These are phyloP conservation scores for Zelopaecilomyces penicillatus DNA, from an alignment of 2,329 filamentous ascomycete genomes.

Conservation along the genomic window DNA sequence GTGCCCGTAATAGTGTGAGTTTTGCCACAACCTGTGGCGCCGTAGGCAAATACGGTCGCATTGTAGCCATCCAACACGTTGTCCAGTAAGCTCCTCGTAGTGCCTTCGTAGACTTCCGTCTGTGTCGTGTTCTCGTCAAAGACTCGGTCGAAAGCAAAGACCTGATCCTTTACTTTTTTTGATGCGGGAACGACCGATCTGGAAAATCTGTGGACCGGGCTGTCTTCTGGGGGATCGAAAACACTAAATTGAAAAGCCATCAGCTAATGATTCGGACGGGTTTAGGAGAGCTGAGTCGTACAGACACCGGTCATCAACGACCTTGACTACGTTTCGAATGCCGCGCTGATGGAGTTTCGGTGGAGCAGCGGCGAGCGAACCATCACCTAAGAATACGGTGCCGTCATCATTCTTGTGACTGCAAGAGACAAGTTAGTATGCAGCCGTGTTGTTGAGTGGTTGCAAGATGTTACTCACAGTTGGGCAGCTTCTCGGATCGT, in stretches of 20 bases:
- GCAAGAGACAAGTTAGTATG: slow-evolving; percentile 7
- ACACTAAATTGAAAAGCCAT: slow-evolving; percentile 49
- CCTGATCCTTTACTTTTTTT: slow-evolving; percentile 94
- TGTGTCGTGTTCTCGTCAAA: slow-evolving; percentile 95
- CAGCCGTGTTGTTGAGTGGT: neutral
- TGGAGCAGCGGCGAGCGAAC: slow-evolving; percentile 77
- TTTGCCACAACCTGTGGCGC: slow-evolving; percentile 95
- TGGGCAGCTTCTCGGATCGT: slow-evolving; percentile 92
- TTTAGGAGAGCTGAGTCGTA: slow-evolving; percentile 40
- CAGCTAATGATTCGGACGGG: slow-evolving; percentile 9
- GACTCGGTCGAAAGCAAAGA: slow-evolving; percentile 91
- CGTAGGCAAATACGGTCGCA: slow-evolving; percentile 96
- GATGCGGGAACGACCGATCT: slow-evolving; percentile 72
- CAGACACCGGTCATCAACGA: slow-evolving; percentile 93
- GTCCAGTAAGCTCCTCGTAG: slow-evolving; percentile 81
- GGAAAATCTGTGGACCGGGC: slow-evolving; percentile 79
- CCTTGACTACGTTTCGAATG: slow-evolving; percentile 85
- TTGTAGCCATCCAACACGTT: slow-evolving; percentile 97
- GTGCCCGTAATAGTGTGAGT: slow-evolving; percentile 97
- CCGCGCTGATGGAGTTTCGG: slow-evolving; percentile 82
- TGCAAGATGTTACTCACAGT: slow-evolving; percentile 41
- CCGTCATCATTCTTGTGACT: slow-evolving; percentile 69
- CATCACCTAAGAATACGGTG: slow-evolving; percentile 90
- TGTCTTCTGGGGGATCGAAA: slow-evolving; percentile 95
- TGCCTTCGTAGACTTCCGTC: slow-evolving; percentile 89